These are phyloP conservation scores for Plasmodium cynomolgi DNA, from an alignment of 169 alveolate species.

Conservation along the genomic window DNA sequence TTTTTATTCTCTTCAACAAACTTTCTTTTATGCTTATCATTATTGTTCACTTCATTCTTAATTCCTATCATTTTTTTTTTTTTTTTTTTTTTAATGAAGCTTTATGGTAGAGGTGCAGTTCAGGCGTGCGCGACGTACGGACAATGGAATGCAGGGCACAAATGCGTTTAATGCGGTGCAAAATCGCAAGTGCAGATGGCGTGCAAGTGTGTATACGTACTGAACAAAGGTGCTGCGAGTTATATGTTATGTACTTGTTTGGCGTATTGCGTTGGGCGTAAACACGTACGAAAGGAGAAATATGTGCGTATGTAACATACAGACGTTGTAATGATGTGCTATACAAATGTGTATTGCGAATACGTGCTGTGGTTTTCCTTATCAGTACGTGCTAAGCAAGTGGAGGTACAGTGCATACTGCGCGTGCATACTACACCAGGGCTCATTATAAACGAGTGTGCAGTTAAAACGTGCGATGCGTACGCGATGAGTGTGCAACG, in stretches of 20 bases:
- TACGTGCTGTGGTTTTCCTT: neutral
- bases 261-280: neutral
- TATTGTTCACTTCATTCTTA: neutral
- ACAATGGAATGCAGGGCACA: neutral
- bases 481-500: neutral
- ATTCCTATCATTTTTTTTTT: constrained; percentile 27
- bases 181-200: neutral
- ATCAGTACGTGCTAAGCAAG: neutral
- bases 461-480: neutral
- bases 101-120: neutral
- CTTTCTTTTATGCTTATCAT: constrained; percentile 17
- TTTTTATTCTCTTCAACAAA: neutral
- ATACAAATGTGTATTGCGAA: neutral
- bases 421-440: neutral
- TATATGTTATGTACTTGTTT: neutral
- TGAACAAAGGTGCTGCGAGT: neutral
- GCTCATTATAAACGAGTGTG: neutral
- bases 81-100: neutral
- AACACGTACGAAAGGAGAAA: neutral
- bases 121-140: neutral
- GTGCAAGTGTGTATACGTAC: neutral
- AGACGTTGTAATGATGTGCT: neutral
- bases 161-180: neutral
- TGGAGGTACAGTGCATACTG: neutral
- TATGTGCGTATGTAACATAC: neutral